Evolutionary conservation across 1,284 basidiomycete genomes (phyloP), one percentile per base, ranked within the genome.

Genomic region (Cryptococcus depauperatus): DNA sequence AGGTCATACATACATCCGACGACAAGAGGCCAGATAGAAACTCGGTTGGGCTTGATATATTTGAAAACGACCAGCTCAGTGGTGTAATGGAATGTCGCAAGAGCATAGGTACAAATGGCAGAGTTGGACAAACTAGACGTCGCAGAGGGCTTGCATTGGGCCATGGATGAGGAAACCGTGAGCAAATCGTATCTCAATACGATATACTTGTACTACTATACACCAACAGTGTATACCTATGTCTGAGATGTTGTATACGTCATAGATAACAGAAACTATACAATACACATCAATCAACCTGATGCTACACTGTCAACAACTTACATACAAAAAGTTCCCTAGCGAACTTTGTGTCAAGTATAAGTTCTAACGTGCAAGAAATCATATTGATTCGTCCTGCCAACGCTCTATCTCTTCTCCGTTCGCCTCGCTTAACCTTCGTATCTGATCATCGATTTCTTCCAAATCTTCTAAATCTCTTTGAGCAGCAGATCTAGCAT

Each of bases 61-160:
- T 81, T 79, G 73, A 83, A 97, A 54, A 93, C 77, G 60, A 91
- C 69, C 46, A 87, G 68, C 71, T 98, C 93, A 22, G 85, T 83
- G 27, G 77, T 76, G 65, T 95, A 96, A 74, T 98, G 93, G 10
- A 76, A n/a, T n/a, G n/a, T n/a, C n/a, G n/a, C n/a, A n/a, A n/a
- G n/a, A n/a, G n/a, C 78, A 71, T 92, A 97, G 28, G 86, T 84
- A 64, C 84, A 76, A 52, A 93, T 73, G 14, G 87, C 79, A 68
- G 96, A 81, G 67, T 93, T 82, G 72, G 96, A 98, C 21, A 89
- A 71, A n/a, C 90, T 93, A 57, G 4, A 26, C 11, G 28, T 18
- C 3, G 29, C 16, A 30, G 16, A 30, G 11, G 16, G 29, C 35
- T 37, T 37, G 21, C 35, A 37, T 14, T 10, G 16, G 34, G 18